Evolutionary conservation across 2,329 filamentous ascomycete species (phyloP).

Genomic region (Aspergillus ochraceoroseus): DNA sequence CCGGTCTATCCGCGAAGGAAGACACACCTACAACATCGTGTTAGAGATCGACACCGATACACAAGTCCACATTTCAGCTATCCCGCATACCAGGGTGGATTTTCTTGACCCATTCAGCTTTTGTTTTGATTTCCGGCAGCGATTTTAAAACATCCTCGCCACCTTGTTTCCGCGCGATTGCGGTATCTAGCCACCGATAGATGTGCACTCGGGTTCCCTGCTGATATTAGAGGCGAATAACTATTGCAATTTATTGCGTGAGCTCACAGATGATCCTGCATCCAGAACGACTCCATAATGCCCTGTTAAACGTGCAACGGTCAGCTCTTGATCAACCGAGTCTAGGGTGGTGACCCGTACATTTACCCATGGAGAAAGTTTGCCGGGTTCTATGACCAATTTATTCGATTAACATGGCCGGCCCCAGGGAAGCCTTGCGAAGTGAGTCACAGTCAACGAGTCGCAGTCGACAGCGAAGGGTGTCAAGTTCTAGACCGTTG

Average conservation of each 20-base stretch:
- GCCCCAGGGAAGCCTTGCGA: no score
- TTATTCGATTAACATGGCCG: slow-evolving; percentile 32
- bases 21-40: slow-evolving; percentile 58
- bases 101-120: slow-evolving; percentile 87
- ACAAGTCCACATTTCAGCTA: neutral
- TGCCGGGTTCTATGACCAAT: slow-evolving; percentile 11
- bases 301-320: slow-evolving; percentile 37
- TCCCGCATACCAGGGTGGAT: slow-evolving; percentile 68
- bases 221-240: slow-evolving; percentile 5
- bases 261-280: slow-evolving; percentile 77
- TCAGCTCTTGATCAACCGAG: slow-evolving; percentile 4
- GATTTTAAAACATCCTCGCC: slow-evolving; percentile 57
- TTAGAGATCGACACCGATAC: neutral
- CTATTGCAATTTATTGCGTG: neutral
- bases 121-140: slow-evolving; percentile 75
- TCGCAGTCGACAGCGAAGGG: no score
- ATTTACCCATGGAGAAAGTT: slow-evolving; percentile 41
- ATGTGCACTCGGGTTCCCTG: slow-evolving; percentile 85
- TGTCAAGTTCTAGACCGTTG: slow-evolving; percentile 2
- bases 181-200: slow-evolving; percentile 84
- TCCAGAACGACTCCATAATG: slow-evolving; percentile 92
- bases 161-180: slow-evolving; percentile 60
- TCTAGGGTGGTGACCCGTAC: slow-evolving; percentile 24
- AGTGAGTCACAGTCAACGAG: no score
- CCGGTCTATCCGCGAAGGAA: slow-evolving; percentile 73